Evolutionary conservation across 305 asterid genomes (phyloP).

Genomic region (Fraxinus velutina): DNA sequence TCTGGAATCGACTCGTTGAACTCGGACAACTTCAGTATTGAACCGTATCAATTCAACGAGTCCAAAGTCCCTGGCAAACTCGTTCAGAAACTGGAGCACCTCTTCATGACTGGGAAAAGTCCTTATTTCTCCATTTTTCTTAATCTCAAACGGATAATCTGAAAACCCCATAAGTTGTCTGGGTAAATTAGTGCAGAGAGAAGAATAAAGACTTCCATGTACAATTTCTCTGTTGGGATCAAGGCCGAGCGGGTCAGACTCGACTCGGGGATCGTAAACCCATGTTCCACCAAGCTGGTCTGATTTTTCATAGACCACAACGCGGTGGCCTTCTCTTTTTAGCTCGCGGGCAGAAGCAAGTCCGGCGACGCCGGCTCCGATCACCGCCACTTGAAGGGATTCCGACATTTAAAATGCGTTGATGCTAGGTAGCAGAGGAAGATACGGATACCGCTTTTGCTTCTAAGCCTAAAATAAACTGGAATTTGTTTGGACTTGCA

Average conservation of each 20-base stretch:
- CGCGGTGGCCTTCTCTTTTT: conserved; percentile 37
- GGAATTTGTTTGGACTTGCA: background rate
- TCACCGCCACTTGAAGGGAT: conserved; percentile 52
- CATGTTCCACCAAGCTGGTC: conserved; percentile 57
- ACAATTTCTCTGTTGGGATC: conserved; percentile 55
- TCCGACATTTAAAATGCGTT: conserved; percentile 22
- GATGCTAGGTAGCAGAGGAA: background rate
- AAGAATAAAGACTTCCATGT: conserved; percentile 47
- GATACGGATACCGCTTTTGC: background rate
- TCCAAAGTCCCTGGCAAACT: conserved; percentile 40
- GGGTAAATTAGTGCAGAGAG: conserved; percentile 59
- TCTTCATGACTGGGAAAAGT: conserved; percentile 56
- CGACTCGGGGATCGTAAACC: conserved; percentile 50
- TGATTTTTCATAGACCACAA: conserved; percentile 50
- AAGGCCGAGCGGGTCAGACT: conserved; percentile 50
- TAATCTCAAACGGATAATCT: conserved; percentile 44
- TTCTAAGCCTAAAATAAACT: background rate
- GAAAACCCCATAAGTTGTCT: conserved; percentile 52
- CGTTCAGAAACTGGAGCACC: conserved; percentile 45
- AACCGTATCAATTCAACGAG: conserved; percentile 47
- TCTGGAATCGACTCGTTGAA: conserved; percentile 27
- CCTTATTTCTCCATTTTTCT: conserved; percentile 22
- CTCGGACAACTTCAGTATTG: conserved; percentile 44
- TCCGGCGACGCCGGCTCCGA: conserved; percentile 72
- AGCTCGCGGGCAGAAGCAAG: conserved; percentile 53